Evolutionary conservation across 2,329 filamentous ascomycete genomes (phyloP).

Genomic region (Botrytis pseudocinerea): DNA sequence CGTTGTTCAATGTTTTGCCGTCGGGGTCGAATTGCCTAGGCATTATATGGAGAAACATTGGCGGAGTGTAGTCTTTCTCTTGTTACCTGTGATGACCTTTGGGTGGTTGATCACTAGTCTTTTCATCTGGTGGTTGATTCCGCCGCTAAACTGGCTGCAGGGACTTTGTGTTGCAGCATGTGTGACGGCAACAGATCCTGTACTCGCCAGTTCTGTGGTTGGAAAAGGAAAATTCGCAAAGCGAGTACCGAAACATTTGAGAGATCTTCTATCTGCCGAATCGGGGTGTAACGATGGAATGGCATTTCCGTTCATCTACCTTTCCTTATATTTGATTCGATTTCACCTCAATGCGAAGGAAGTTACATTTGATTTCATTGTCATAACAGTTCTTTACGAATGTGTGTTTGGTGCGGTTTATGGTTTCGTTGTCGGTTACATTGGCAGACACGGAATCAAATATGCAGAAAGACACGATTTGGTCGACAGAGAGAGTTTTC

Average conservation of each 20-base stretch:
- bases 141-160: slow-evolving; percentile 81
- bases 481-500: slow-evolving; percentile 94
- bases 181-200: slow-evolving; percentile 95
- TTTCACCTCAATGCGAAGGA: slow-evolving; percentile 68
- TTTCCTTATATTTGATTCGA: slow-evolving; percentile 84
- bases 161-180: slow-evolving; percentile 85
- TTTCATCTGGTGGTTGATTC: slow-evolving; percentile 90
- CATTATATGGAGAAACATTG: slow-evolving; percentile 98
- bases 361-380: slow-evolving; percentile 84
- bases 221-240: slow-evolving; percentile 99
- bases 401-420: slow-evolving; percentile 90
- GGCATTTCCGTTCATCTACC: slow-evolving; percentile 97
- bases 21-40: slow-evolving; percentile 86
- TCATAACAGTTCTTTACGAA: slow-evolving; percentile 89
- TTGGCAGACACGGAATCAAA: slow-evolving; percentile 87
- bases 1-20: slow-evolving; percentile 89
- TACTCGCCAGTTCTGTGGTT: slow-evolving; percentile 94
- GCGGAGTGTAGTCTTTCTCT: slow-evolving; percentile 83
- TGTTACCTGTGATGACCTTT: slow-evolving; percentile 95
- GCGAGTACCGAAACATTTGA: slow-evolving; percentile 93
- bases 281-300: slow-evolving; percentile 99
- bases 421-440: slow-evolving; percentile 84
- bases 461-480: slow-evolving; percentile 79
- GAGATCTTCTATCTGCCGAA: slow-evolving; percentile 92
- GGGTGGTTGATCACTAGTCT: slow-evolving; percentile 92